Percentiles rank a stretch among this genome's conserved stretches.
Evolutionary conservation across 345 rosid genomes (phyloP).

Genomic region (Moricandia moricandioides): DNA sequence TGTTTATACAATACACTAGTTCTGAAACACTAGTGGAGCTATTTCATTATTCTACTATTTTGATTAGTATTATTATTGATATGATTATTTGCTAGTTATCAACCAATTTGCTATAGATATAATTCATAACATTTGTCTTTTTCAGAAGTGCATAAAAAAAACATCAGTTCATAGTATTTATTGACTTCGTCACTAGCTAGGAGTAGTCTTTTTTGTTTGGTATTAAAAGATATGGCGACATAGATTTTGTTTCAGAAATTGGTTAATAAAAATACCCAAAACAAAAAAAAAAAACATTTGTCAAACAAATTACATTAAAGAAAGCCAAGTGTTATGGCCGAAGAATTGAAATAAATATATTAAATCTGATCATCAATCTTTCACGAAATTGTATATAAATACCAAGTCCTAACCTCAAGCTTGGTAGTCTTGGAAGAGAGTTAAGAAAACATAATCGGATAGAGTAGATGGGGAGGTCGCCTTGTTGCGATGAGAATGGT

Average conservation of each 20-base stretch:
- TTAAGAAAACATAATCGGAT: slow-evolving; percentile 9
- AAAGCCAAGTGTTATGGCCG: slow-evolving; percentile 18
- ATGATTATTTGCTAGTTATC: not conserved
- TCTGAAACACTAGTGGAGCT: not conserved
- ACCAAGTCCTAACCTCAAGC: slow-evolving; percentile 39
- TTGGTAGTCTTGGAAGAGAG: slow-evolving; percentile 18
- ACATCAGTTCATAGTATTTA: slow-evolving; percentile 16
- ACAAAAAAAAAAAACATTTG: slow-evolving; percentile 15
- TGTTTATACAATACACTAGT: not conserved
- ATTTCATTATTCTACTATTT: not conserved
- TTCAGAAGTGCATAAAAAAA: not conserved
- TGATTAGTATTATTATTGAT: not conserved
- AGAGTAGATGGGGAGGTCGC: slow-evolving; percentile 43
- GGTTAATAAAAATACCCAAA: not conserved
- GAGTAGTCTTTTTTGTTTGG: not conserved
- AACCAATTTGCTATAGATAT: not conserved
- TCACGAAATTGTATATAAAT: slow-evolving; percentile 37
- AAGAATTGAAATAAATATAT: not conserved
- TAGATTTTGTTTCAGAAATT: slow-evolving; percentile 25
- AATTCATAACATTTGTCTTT: not conserved
- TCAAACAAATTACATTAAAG: slow-evolving; percentile 23
- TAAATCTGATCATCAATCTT: not conserved
- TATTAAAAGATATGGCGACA: slow-evolving; percentile 16
- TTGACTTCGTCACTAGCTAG: slow-evolving; percentile 2
- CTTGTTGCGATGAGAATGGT: slow-evolving; percentile 36